A percentile compares a stretch with the other conserved stretches of the same genome.
Conservation (phyloP, 2,329 filamentous ascomycete species). For the Allantophomopsis cytisporea region DNA sequence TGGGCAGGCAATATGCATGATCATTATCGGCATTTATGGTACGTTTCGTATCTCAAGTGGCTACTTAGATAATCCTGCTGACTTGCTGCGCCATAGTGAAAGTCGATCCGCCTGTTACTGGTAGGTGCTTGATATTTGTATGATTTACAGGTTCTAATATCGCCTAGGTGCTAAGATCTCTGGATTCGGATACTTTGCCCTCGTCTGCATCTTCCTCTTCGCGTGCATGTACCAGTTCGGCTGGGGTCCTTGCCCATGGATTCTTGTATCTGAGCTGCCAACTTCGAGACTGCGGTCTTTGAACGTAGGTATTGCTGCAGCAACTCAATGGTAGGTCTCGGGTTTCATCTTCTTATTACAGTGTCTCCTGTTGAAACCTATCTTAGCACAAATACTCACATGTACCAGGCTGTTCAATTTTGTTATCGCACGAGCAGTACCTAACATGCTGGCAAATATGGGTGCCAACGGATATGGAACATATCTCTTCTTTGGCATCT, state of each 20-base stretch:
- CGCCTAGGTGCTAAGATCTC: slow-evolving; percentile 34
- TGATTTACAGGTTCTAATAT: no score
- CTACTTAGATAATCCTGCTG: slow-evolving; percentile 1
- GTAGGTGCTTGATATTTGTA: no score
- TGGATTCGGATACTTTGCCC: slow-evolving; percentile 54
- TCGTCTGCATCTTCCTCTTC: slow-evolving; percentile 61
- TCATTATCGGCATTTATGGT: slow-evolving; percentile 60
- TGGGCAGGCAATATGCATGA: slow-evolving; percentile 48
- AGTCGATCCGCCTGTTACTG: no score
- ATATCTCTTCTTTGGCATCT: slow-evolving; percentile 56
- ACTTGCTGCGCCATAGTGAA: no score
- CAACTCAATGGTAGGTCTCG: slow-evolving; percentile 39
- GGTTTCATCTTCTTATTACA: background rate
- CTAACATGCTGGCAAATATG: slow-evolving; percentile 49
- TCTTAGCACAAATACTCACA: no score
- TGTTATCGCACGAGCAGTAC: slow-evolving; percentile 52
- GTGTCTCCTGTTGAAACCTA: background rate
- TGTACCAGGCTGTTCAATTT: slow-evolving; percentile 50
- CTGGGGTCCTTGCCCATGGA: slow-evolving; percentile 60
- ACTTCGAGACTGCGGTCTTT: slow-evolving; percentile 50
- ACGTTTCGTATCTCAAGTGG: slow-evolving; percentile 41
- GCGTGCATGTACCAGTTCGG: slow-evolving; percentile 56
- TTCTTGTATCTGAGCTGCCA: slow-evolving; percentile 45
- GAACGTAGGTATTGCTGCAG: slow-evolving; percentile 55
- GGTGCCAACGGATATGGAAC: slow-evolving; percentile 34